Percentiles rank a stretch among this genome's conserved stretches.
phyloP scores from a whole-genome alignment of 345 rosid species.

The Salix purpurea region DNA sequence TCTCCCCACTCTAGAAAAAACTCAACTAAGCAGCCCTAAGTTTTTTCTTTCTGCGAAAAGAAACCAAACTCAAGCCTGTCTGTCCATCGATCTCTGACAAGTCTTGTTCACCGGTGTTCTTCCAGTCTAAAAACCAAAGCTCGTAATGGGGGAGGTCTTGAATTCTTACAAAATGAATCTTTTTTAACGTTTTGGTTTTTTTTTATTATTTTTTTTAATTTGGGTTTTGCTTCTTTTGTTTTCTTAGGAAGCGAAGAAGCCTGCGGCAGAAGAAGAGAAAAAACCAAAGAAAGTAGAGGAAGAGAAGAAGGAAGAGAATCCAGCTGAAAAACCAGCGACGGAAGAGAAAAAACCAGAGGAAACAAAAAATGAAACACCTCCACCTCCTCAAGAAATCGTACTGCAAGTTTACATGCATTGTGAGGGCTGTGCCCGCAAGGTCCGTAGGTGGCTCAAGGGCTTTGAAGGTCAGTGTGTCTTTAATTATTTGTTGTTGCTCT shows the following conservation, averaged over 20 bases:
- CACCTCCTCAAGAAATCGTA: slow-evolving; percentile 66
- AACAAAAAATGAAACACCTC: slow-evolving; percentile 36
- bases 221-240: neutral
- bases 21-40: neutral
- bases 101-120: neutral
- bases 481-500: neutral
- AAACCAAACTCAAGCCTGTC: slow-evolving; percentile 2
- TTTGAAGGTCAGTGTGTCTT: slow-evolving; percentile 53
- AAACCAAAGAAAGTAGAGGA: slow-evolving; percentile 32
- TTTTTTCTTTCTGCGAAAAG: neutral
- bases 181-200: neutral
- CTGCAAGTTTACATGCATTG: slow-evolving; percentile 92
- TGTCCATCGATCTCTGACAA: neutral
- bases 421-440: slow-evolving; percentile 93
- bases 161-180: neutral
- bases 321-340: slow-evolving; percentile 22
- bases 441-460: slow-evolving; percentile 67
- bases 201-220: neutral
- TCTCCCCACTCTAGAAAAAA: neutral
- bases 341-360: slow-evolving; percentile 42
- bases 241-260: slow-evolving; percentile 54
- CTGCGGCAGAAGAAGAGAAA: slow-evolving; percentile 33
- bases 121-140: neutral
- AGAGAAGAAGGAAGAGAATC: slow-evolving; percentile 26
- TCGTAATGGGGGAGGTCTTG: slow-evolving; percentile 65